A percentile compares a stretch with the other conserved stretches of the same genome.
These are phyloP conservation scores for Coelomomyces lativittatus DNA, from an alignment of 371 early-diverging fungal genomes.

Conservation along the genomic window DNA sequence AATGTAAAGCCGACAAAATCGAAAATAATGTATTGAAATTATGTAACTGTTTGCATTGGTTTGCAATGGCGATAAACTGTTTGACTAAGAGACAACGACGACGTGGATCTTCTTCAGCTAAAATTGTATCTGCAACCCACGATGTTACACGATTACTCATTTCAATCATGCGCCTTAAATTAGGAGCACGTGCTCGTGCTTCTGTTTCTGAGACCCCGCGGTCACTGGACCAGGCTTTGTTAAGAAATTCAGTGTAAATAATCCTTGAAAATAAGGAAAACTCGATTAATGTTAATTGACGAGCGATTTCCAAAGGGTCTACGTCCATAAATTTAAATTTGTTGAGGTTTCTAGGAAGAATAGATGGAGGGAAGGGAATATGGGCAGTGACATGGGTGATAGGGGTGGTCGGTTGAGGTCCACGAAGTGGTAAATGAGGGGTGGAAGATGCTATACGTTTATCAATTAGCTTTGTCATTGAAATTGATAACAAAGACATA, in stretches of 20 bases:
- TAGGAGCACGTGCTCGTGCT: conserved; percentile 28
- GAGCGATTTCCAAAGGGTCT: conserved; percentile 76
- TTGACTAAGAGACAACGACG: conserved; percentile 53
- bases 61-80: conserved; percentile 57
- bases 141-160: conserved; percentile 53
- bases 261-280: conserved; percentile 58
- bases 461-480: conserved; percentile 4
- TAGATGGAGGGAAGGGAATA: conserved; percentile 3
- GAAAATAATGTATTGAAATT: conserved; percentile 85
- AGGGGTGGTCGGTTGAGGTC: background rate
- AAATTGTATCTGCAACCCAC: conserved; percentile 70
- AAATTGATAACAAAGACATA: background rate
- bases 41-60: conserved; percentile 51
- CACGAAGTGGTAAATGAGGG: conserved; percentile 1
- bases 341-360: conserved; percentile 46
- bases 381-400: background rate
- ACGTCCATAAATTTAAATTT: conserved; percentile 55
- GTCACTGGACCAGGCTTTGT: conserved; percentile 71
- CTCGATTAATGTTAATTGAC: conserved; percentile 80
- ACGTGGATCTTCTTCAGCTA: conserved; percentile 58
- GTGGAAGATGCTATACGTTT: background rate
- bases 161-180: conserved; percentile 56
- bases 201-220: conserved; percentile 24
- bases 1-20: conserved; percentile 70
- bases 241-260: conserved; percentile 63